phyloP scores from a whole-genome alignment of 2,329 filamentous ascomycete species.

The Colletotrichum somersetense region DNA sequence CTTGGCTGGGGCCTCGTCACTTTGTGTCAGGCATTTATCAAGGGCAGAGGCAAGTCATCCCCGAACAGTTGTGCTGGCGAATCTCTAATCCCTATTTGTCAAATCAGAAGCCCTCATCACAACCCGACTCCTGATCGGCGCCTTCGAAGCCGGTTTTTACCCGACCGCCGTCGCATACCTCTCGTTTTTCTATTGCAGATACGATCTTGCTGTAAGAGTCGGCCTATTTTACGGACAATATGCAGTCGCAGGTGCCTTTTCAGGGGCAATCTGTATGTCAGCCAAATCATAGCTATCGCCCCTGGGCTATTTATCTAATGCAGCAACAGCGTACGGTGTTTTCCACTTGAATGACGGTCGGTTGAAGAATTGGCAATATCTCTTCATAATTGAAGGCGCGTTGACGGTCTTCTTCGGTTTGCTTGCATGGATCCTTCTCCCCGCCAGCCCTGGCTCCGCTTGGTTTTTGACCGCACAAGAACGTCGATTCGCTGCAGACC shows the following conservation, averaged over 20 bases:
- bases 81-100: constrained; percentile 6
- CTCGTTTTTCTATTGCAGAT: constrained; percentile 69
- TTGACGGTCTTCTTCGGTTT: constrained; percentile 55
- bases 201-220: constrained; percentile 66
- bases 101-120: constrained; percentile 43
- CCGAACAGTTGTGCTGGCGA: not conserved
- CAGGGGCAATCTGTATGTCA: constrained; percentile 59
- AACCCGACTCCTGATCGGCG: constrained; percentile 45
- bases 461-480: constrained; percentile 55
- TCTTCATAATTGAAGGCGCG: constrained; percentile 59
- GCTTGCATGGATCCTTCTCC: constrained; percentile 55
- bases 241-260: constrained; percentile 67
- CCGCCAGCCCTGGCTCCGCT: constrained; percentile 52
- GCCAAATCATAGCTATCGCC: not conserved
- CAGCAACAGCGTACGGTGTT: constrained; percentile 51
- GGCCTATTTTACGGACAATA: constrained; percentile 70
- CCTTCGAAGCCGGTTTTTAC: constrained; percentile 65
- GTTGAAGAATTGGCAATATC: constrained; percentile 56
- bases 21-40: constrained; percentile 48
- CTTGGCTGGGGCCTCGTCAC: constrained; percentile 49
- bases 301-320: constrained; percentile 15
- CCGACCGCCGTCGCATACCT: constrained; percentile 70
- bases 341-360: constrained; percentile 53
- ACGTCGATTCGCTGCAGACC: constrained; percentile 51
- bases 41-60: constrained; percentile 44